Evolutionary conservation across 768 basidiomycete genomes (phyloP).

Genomic region (Rhodotorula diobovata): DNA sequence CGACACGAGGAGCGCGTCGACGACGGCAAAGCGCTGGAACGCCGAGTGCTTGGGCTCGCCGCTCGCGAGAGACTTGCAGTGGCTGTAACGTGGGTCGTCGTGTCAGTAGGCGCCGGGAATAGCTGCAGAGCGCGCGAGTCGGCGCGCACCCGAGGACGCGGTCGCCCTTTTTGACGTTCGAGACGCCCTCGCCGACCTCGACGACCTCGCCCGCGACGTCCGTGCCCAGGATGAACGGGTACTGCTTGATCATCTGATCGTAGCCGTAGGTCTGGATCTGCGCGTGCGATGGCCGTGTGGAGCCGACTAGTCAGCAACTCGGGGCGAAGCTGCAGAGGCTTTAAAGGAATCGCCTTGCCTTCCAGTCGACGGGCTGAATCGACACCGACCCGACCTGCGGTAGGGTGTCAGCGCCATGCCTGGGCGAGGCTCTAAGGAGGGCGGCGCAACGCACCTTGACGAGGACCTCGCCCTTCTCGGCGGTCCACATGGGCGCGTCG

Average conservation of each 20-base stretch:
- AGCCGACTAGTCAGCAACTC: too few species aligned
- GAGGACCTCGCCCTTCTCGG: conserved; percentile 25
- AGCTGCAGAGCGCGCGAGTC: too few species aligned
- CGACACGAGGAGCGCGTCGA: conserved; percentile 48
- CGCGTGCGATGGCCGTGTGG: too few species aligned
- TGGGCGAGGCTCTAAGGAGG: neutral
- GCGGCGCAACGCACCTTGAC: conserved; percentile 18
- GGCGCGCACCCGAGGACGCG: conserved; percentile 46
- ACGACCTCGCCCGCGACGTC: conserved; percentile 55
- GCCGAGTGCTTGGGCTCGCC: conserved; percentile 14
- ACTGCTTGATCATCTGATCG: conserved; percentile 47
- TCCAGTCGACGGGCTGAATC: conserved; percentile 58
- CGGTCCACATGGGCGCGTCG: neutral
- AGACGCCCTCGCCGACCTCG: conserved; percentile 56
- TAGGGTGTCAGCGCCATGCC: conserved; percentile 31
- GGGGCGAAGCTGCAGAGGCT: neutral
- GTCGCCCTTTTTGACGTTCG: conserved; percentile 55
- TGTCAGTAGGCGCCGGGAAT: too few species aligned
- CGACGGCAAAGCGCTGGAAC: conserved; percentile 53
- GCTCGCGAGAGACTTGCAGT: conserved; percentile 8
- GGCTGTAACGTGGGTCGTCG: neutral
- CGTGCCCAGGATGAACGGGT: conserved; percentile 25
- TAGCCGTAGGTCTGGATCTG: conserved; percentile 45
- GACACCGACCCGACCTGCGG: conserved; percentile 47
- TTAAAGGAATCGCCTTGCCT: conserved; percentile 29